phyloP scores from a whole-genome alignment of 2,329 filamentous ascomycete species.

The Exophiala mesophila region DNA sequence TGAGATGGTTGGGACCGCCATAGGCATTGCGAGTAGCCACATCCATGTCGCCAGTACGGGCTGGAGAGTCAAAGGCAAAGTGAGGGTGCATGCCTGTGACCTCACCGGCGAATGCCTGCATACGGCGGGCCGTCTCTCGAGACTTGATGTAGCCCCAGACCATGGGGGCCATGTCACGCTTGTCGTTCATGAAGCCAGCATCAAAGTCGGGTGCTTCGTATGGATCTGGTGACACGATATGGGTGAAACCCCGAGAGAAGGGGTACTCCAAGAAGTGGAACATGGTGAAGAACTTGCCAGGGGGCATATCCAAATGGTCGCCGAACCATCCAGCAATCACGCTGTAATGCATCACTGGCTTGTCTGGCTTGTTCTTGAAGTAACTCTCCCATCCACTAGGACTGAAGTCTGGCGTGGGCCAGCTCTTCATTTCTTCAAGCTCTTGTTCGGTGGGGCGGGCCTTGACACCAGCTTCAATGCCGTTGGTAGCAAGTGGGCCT shows the following conservation, averaged over 20 bases:
- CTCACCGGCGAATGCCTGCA: slow-evolving; percentile 73
- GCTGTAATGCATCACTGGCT: slow-evolving; percentile 81
- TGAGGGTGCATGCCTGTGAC: slow-evolving; percentile 63
- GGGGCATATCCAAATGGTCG: slow-evolving; percentile 58
- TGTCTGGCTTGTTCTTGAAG: slow-evolving; percentile 79
- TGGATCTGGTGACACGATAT: slow-evolving; percentile 66
- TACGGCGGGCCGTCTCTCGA: slow-evolving; percentile 70
- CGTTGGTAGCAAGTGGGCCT: slow-evolving; percentile 70
- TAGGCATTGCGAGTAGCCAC: slow-evolving; percentile 70
- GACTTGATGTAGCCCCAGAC: slow-evolving; percentile 82
- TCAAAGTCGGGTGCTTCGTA: slow-evolving; percentile 75
- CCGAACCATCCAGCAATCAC: slow-evolving; percentile 60
- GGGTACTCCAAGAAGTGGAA: slow-evolving; percentile 67
- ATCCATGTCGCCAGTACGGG: slow-evolving; percentile 67
- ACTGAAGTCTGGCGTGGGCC: slow-evolving; percentile 68
- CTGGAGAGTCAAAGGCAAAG: slow-evolving; percentile 66
- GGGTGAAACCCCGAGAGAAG: slow-evolving; percentile 66
- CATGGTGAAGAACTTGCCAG: slow-evolving; percentile 78
- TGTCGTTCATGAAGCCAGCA: slow-evolving; percentile 79
- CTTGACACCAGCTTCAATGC: slow-evolving; percentile 76
- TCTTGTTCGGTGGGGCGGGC: slow-evolving; percentile 66
- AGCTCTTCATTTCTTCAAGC: slow-evolving; percentile 62
- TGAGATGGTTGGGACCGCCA: slow-evolving; percentile 66
- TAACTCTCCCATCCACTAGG: slow-evolving; percentile 71
- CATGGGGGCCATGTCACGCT: slow-evolving; percentile 78